Conservation (phyloP, 805 yeast species). For the Debaryomyces castellii region DNA sequence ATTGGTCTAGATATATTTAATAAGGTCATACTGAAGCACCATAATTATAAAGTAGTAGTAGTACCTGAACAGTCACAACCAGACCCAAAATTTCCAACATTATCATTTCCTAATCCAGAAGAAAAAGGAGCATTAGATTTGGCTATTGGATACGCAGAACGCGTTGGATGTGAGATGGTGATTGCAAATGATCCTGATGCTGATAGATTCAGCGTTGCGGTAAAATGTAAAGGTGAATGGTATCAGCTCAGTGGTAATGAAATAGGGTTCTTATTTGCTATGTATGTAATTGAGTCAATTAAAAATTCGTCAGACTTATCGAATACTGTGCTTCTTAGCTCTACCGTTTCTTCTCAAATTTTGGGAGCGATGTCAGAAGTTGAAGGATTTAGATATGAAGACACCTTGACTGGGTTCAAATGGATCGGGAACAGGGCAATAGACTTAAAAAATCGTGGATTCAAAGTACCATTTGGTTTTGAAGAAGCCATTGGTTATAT, state of each 20-base stretch:
- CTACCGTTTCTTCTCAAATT: slow-evolving; percentile 91
- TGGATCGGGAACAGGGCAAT: slow-evolving; percentile 94
- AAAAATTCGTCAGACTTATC: slow-evolving; percentile 20
- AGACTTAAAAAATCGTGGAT: slow-evolving; percentile 64
- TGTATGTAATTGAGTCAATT: slow-evolving; percentile 46
- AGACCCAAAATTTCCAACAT: slow-evolving; percentile 85
- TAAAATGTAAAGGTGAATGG: slow-evolving; percentile 56
- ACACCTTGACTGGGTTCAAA: slow-evolving; percentile 93
- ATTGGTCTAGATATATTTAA: slow-evolving; percentile 72
- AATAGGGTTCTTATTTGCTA: slow-evolving; percentile 82
- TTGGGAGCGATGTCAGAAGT: slow-evolving; percentile 63
- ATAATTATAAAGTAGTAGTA: slow-evolving; percentile 25
- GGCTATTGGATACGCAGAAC: slow-evolving; percentile 64
- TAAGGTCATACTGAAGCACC: slow-evolving; percentile 38
- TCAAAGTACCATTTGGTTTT: slow-evolving; percentile 78
- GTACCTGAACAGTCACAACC: slow-evolving; percentile 71
- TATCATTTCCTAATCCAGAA: slow-evolving; percentile 91
- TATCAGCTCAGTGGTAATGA: slow-evolving; percentile 88
- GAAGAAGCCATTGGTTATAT: slow-evolving; percentile 97
- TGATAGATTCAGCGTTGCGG: slow-evolving; percentile 85
- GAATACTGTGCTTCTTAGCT: slow-evolving; percentile 63
- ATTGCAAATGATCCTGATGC: slow-evolving; percentile 97
- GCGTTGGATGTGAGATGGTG: slow-evolving; percentile 50
- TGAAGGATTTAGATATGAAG: slow-evolving; percentile 63
- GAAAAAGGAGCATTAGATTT: slow-evolving; percentile 85